Base-by-base conservation (phyloP, 2,329 filamentous ascomycete species). In the Aspergillus texensis region DNA sequence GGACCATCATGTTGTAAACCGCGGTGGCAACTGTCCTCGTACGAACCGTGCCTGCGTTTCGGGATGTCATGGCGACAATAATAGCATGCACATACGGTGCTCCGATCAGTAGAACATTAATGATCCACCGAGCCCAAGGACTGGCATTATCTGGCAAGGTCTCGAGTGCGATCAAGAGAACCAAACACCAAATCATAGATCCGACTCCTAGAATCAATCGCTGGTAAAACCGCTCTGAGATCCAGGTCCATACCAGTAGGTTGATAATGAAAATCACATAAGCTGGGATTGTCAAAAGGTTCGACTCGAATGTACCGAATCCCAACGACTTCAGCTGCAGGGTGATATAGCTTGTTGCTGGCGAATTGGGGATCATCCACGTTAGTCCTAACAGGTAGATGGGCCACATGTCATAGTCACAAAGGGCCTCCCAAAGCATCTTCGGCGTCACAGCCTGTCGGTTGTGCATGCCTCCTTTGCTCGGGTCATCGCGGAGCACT, bases 381-480 rank as follows among this genome's bases (percentile, higher is more conserved):
- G 74, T 73, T 12, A 83, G 61, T 5, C 82, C 84, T 9, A 86
- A 69, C 5, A 85, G 70, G 67, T 85, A 86, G 19, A 86, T 80
- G 3, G 83, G 80, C 83, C 84, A 87, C 81, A 87, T 84, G 63
- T 87, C 84, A 64, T 84, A 87, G 71, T 88, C 85, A 14, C 72
- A 78, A 10, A 86, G 65, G 30, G 82, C 82, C 14, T 82, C 67
- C 78, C 81, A 84, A 16, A 87, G 75, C 74, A 85, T 81, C 32
- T 67, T 72, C 0, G 78, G 73, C 0, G 78, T 81, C 6, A 88
- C 73, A 0, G 82, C 83, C 71, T 88, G 83, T 3, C 85, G 79
- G 66, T 88, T 88, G 73, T 88, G 85, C 86, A 88, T 88, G 64
- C 82, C 82, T n/a, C 85, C 85, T 66, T 88, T 88, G 54, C 80